Conservation (phyloP, 345 rosid genomes). For the Limnanthes douglasii region DNA sequence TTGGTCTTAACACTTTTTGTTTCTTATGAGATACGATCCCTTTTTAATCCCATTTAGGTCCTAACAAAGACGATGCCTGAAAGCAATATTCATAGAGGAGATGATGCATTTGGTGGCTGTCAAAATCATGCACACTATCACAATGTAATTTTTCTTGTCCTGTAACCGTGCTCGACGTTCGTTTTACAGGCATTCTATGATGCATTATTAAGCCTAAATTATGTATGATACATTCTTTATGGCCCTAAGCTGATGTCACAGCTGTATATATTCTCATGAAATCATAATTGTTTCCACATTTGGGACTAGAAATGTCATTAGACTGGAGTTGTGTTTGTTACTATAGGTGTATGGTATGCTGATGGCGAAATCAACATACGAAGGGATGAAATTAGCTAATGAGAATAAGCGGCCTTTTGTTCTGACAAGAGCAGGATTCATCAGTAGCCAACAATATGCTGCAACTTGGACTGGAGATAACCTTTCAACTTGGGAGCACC, state of each 20-base stretch:
- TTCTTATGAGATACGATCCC: conserved; percentile 7
- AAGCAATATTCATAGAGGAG: conserved; percentile 67
- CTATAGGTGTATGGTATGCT: conserved; percentile 75
- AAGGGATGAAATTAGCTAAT: conserved; percentile 70
- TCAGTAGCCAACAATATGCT: conserved; percentile 79
- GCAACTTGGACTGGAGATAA: conserved; percentile 98
- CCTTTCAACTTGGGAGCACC: conserved; percentile 85
- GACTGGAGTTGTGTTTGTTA: neutral
- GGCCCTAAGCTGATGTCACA: too few relatives aligned
- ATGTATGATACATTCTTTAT: too few relatives aligned
- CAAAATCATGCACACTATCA: conserved; percentile 76
- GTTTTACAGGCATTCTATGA: conserved; percentile 1
- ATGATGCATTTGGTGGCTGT: conserved; percentile 67
- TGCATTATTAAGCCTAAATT: too few relatives aligned
- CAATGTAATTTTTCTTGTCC: conserved; percentile 38
- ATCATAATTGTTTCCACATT: too few relatives aligned
- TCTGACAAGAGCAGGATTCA: conserved; percentile 90
- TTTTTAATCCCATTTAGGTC: conserved; percentile 23
- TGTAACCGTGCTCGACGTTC: too few relatives aligned
- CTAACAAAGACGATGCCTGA: conserved; percentile 92
- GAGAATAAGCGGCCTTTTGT: conserved; percentile 76
- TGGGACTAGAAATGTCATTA: neutral
- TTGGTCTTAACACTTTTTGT: neutral
- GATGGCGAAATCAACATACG: conserved; percentile 87
- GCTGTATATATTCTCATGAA: too few relatives aligned